Conservation (phyloP, 106 monocot species). For the Posidonia australis region DNA sequence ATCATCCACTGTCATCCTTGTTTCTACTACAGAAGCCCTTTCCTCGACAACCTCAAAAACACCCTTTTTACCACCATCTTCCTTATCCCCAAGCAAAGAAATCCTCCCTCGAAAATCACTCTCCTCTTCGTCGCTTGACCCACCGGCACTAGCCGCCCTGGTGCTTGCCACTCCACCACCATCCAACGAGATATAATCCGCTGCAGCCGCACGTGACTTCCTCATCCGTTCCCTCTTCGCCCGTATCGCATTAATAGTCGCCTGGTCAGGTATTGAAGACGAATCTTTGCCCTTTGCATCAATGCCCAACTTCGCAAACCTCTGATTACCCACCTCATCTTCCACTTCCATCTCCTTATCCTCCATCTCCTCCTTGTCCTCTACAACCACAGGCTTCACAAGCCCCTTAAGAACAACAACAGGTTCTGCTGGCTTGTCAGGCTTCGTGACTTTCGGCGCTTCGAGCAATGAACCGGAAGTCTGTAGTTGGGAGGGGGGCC, state of each 20-base stretch:
- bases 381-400: slow-evolving; percentile 32
- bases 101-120: slow-evolving; percentile 56
- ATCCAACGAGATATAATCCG: slow-evolving; percentile 86
- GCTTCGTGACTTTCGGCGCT: slow-evolving; percentile 14
- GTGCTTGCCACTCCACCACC: slow-evolving; percentile 37
- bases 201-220: slow-evolving; percentile 34
- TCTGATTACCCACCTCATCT: neutral
- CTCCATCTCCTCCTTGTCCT: slow-evolving; percentile 13
- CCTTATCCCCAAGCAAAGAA: slow-evolving; percentile 44
- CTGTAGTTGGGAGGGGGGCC: neutral
- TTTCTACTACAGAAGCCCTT: slow-evolving; percentile 14
- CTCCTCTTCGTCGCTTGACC: slow-evolving; percentile 86
- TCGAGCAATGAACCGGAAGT: slow-evolving; percentile 4
- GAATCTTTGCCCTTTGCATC: slow-evolving; percentile 27
- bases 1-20: slow-evolving; percentile 22
- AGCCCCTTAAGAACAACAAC: slow-evolving; percentile 76
- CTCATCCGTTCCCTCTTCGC: slow-evolving; percentile 68
- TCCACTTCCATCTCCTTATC: slow-evolving; percentile 16
- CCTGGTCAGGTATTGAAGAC: slow-evolving; percentile 54
- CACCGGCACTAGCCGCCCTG: slow-evolving; percentile 20
- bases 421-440: slow-evolving; percentile 26
- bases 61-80: slow-evolving; percentile 41
- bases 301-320: slow-evolving; percentile 35
- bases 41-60: slow-evolving; percentile 44
- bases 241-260: slow-evolving; percentile 64